Evolutionary conservation across 2,329 filamentous ascomycete genomes (phyloP).

Genomic region (Zelopaecilomyces penicillatus): DNA sequence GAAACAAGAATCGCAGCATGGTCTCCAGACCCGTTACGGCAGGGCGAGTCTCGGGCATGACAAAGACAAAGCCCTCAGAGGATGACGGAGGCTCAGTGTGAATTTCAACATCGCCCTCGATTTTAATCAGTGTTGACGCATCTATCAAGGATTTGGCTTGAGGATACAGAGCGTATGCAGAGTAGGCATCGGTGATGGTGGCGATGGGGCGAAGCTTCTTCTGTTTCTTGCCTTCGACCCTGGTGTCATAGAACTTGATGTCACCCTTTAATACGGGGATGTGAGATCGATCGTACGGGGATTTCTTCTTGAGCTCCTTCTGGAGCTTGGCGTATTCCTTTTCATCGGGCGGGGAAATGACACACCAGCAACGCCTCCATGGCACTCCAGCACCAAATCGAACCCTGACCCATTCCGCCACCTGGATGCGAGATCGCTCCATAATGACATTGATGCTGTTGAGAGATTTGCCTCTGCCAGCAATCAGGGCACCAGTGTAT

Average conservation of each 20-base stretch:
- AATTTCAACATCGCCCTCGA: conserved; percentile 85
- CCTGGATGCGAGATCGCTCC: conserved; percentile 66
- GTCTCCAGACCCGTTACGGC: conserved; percentile 92
- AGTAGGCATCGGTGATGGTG: conserved; percentile 82
- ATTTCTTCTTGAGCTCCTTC: conserved; percentile 74
- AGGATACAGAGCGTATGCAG: conserved; percentile 91
- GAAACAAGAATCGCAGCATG: conserved; percentile 86
- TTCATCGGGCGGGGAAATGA: conserved; percentile 85
- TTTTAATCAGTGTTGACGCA: conserved; percentile 85
- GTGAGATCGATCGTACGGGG: conserved; percentile 68
- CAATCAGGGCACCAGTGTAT: conserved; percentile 91
- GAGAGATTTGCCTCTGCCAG: conserved; percentile 79
- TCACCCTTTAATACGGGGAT: conserved; percentile 67
- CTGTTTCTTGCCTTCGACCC: conserved; percentile 66
- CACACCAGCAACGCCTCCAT: conserved; percentile 95
- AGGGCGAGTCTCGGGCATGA: conserved; percentile 93
- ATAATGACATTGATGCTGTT: conserved; percentile 90
- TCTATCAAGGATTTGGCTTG: conserved; percentile 91
- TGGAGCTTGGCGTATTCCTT: conserved; percentile 81
- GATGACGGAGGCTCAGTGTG: conserved; percentile 69
- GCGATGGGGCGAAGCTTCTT: conserved; percentile 89
- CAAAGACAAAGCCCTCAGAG: conserved; percentile 90
- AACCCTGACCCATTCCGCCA: conserved; percentile 91
- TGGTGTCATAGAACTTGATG: conserved; percentile 89
- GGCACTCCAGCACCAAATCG: conserved; percentile 92